Base-by-base conservation (phyloP, 1,139 yeast species). In the Candida albicans region DNA sequence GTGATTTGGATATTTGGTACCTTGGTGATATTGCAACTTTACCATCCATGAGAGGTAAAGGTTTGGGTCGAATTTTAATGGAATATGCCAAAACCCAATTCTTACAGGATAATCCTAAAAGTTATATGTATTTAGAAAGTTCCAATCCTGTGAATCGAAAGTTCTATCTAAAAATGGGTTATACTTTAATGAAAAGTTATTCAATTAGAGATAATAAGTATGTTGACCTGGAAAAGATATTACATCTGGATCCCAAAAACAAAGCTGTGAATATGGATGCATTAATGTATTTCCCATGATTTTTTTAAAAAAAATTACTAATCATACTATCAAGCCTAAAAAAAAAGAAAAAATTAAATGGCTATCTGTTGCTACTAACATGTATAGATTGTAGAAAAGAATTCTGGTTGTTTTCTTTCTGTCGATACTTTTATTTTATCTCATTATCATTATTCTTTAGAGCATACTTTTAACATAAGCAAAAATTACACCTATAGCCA, bases 111-210 rank as follows among this genome's bases (percentile, higher is more conserved):
- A 35, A 39, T 34, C 35, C 51, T 6, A 54, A 56, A 40, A 44
- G 55, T 18, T 59, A 61, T 59, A 55, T 67, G 44, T 77, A 77
- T 54, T 66, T 77, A 53, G 82, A 77, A 57, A 69, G 76, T 46
- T 74, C 81, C 24, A 78, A 77, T 59, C 77, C 78, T 18, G 65
- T 71, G 47, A 77, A 77, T 54, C 65, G 80, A 44, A 63, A 62
- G 43, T 77, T 77, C 45, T 77, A 77, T 54, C 67, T 66, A 46
- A 75, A 75, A 56, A 59, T 77, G 52, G 79, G 80, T 25, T 77
- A 77, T 54, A 60, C 68, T 27, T 66, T 69, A 48, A 66, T 70
- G 52, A 69, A 68, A 44, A 73, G 77, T 26, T 77, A 70, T 49
- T 64, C 70, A 13, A 69, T 76, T 42, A 77, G 69, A 12, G 36